Base-by-base conservation (phyloP, 345 rosid species). In the Ricinus communis region DNA sequence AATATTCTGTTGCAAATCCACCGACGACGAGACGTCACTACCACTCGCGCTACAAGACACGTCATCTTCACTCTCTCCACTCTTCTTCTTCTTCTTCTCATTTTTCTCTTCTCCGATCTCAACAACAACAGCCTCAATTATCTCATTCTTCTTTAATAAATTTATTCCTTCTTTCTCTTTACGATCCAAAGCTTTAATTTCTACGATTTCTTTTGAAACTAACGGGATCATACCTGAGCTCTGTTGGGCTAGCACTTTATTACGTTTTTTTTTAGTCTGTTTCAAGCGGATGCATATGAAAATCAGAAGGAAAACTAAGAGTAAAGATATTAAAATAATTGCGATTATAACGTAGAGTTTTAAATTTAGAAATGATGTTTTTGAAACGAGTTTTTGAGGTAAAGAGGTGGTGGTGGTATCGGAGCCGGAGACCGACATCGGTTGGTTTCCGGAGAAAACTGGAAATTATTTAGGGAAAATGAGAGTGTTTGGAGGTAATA, bases 171-270 rank as follows among this genome's bases (percentile, higher is more conserved):
- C 72, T 1, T 70, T 70, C 16, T 46, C 78, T 18, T 41, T 68
- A 1, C 53, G 82, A 51, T 84, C 85, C 77, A 83, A 76, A 22
- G 85, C 75, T 62, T 81, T 82, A 83, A 91, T 84, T 88, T 89
- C 96, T 62, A 75, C 50, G 68, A 87, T 86, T 84, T 91, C 96
- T 62, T 85, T 91, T 57, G 96, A 80, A 19, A 88, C 92, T 9
- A 91, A 45, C 0, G 97, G 93, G 79, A 89, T 89, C 60, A 81
- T 68, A 18, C 97, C 91, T 9, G 97, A 90, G 77, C 83, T 87
- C 80, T 87, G 93, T 74, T 92, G 84, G 65, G 76, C 86, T 27
- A 80, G 85, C 88, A 77, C 79, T 72, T 52, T 71, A 49, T 30
- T 79, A 49, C 89, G 89, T 24, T 82, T 87, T 75, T 86, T 82